Conservation (phyloP, 306 rosid genomes). For the Trifolium dubium region DNA sequence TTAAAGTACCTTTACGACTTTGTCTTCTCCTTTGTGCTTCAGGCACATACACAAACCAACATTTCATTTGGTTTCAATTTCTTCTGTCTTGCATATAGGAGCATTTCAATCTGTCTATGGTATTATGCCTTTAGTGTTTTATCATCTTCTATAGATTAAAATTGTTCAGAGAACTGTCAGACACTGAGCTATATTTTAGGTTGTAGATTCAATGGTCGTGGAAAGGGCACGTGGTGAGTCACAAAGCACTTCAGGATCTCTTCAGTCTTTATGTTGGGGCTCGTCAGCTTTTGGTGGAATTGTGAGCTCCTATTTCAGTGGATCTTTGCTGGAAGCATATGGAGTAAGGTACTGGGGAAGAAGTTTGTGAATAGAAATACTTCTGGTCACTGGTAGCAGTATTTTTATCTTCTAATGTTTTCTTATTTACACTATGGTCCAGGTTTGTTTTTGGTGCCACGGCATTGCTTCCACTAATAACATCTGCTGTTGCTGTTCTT, state of each 20-base stretch:
- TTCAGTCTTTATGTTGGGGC: constrained; percentile 99
- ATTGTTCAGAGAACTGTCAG: constrained; percentile 41
- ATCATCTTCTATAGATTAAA: constrained; percentile 31
- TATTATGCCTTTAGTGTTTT: constrained; percentile 33
- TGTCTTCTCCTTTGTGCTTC: constrained; percentile 29
- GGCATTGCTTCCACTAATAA: constrained; percentile 84
- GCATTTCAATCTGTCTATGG: constrained; percentile 12
- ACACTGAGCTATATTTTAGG: constrained; percentile 66
- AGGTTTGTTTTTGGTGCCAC: constrained; percentile 98
- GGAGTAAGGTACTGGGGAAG: constrained; percentile 79
- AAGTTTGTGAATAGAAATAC: constrained; percentile 31
- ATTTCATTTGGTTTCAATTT: constrained; percentile 6
- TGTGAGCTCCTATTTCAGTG: constrained; percentile 94
- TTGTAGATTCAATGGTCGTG: constrained; percentile 99
- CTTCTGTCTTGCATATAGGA: constrained; percentile 19
- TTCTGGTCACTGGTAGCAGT: constrained; percentile 36
- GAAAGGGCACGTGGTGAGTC: constrained; percentile 99
- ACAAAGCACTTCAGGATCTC: constrained; percentile 96
- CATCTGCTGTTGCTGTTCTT: constrained; percentile 94
- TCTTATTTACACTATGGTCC: constrained; percentile 43
- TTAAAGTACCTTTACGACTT: constrained; percentile 1
- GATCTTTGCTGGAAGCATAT: constrained; percentile 77
- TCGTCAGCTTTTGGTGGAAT: constrained; percentile 98
- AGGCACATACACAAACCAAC: constrained; percentile 3
- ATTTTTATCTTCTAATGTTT: neutral